phyloP scores from a whole-genome alignment of 441 rosid genomes.

The Macaranga tanarius region DNA sequence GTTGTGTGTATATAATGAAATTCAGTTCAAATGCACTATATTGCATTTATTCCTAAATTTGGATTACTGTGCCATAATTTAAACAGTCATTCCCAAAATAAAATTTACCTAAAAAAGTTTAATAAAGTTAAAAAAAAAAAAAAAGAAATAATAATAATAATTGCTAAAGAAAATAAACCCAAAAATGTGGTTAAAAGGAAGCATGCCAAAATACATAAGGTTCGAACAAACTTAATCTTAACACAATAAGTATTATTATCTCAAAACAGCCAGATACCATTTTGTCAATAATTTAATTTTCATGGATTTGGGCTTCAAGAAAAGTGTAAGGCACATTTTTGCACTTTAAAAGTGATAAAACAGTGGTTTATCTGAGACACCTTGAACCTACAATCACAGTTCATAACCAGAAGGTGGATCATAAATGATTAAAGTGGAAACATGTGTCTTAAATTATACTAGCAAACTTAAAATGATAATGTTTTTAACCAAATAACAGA shows the following conservation, averaged over 20 bases:
- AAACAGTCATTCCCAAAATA: not conserved
- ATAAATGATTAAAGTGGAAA: not conserved
- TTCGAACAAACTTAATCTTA: too few relatives aligned
- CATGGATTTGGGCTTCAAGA: too few relatives aligned
- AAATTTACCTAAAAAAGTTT: not conserved
- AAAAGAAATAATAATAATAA: not conserved
- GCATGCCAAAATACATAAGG: not conserved
- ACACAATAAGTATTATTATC: too few relatives aligned
- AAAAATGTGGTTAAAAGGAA: not conserved
- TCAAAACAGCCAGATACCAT: not conserved
- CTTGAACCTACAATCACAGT: not conserved
- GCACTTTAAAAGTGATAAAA: not conserved
- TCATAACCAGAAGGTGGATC: not conserved
- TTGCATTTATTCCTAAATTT: not conserved
- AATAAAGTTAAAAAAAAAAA: not conserved
- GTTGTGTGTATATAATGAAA: not conserved
- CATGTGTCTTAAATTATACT: not conserved
- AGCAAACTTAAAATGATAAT: not conserved
- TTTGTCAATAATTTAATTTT: not conserved
- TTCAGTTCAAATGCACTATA: not conserved
- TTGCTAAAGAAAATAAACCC: too few relatives aligned
- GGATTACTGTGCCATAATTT: not conserved
- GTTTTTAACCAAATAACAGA: slow-evolving; percentile 10
- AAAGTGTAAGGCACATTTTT: too few relatives aligned
- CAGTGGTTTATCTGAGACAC: not conserved